Evolutionary conservation across 2,329 filamentous ascomycete species (phyloP), one percentile per base, ranked within the genome.

Genomic region (Botrytis medusae): DNA sequence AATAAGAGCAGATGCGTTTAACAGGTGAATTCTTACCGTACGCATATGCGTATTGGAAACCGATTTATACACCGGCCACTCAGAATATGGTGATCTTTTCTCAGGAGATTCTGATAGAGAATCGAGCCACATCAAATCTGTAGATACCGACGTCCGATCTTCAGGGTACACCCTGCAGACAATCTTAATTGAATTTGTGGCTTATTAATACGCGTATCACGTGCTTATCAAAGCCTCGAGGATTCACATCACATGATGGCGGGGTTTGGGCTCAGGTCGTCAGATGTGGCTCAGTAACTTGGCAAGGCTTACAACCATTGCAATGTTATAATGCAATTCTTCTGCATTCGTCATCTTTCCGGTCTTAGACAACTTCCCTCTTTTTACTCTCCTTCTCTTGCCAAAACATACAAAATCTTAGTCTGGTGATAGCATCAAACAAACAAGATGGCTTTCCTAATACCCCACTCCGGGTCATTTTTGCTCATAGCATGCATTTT

Each of bases 401-500:
- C 37, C 37, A 22, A 32, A 54, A 67, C 9, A 40, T 32, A 57
- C 25, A 25, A 22, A 25, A 3, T 0, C 25, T 16, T 14, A 68
- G 10, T 12, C 14, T 37, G 10, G 40, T 16, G 48, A 25, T 57
- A 42, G 16, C n/a, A 9, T 32, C 34, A 57, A 14, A 5, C 61
- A 68, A 25, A 34, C 18, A 59, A 60, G 54, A 80, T 80, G 79
- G 74, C 76, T 32, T 22, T 60, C 57, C 57, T 61, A 25, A 69
- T 72, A n/a, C 70, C 75, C 67, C 76, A 70, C 62, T 76, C 74
- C 51, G 76, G 78, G 44, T 76, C 78, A 16, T 32, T 80, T 60
- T 73, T 91, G 80, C 83, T 91, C 72, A 82, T 87, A 77, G 75
- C 87, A 67, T 84, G 83, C 75, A 79, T 90, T 68, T 79, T 89